Base-by-base conservation (phyloP, 2,329 filamentous ascomycete genomes). In the Bipolaris cookei region DNA sequence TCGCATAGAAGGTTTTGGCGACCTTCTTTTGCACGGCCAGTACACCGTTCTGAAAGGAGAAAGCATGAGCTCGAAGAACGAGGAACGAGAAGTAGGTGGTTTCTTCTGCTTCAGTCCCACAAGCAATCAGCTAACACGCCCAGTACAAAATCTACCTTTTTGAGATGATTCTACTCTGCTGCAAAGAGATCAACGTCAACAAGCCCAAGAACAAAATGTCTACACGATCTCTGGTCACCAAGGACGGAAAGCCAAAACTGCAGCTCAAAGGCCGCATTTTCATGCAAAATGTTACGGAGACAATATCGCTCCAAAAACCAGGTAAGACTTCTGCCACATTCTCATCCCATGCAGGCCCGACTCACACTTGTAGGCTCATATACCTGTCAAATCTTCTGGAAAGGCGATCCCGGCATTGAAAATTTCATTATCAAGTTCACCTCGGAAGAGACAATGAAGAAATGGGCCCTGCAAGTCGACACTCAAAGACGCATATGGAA, bases 81-180 rank as follows among this genome's bases (percentile, higher is more conserved):
- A 91, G 67, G 93, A 97, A 79, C 90, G 94, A 83, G 93, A 97
- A 77, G 91, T 94, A 78, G 74, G 84, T 80, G 11, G 13, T 10
- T 21, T 18, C 6, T 14, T 16, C 6, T 35, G 6, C 10, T 4
- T 13, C 3, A 39, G 7, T n/a, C 42, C 14, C 25, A 28, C 25
- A 16, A 47, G 30, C 61, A 65, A 23, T 61, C 53, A 8, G 7
- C 20, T 37, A 56, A 56, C 28, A 0, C 6, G n/a, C 43, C 66
- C 20, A 97, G 90, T 99, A 98, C 75, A 94, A 96, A 76, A 96
- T 99, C 60, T 99, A 96, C 77, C 87, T 99, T 28, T 99, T 99
- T 76, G 91, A 98, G 75, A 90, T 87, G 73, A 99, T 99, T 56
- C 82, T 99, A 41, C 85, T 99, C 30, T 98, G 95, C 77, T 98